Conservation (phyloP, 768 basidiomycete species). For the Lactifluus volemus region DNA sequence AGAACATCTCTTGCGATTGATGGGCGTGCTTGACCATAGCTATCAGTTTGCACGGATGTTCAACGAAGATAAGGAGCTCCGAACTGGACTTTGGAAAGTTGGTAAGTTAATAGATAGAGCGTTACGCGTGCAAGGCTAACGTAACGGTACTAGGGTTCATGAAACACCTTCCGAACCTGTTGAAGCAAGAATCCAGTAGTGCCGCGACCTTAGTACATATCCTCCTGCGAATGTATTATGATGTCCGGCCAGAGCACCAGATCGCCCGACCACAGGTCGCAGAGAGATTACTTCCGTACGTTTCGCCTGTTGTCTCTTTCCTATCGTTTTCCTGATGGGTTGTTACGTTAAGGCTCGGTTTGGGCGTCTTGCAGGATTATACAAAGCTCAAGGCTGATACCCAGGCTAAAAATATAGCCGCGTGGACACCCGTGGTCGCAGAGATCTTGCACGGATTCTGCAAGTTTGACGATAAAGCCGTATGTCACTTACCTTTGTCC, state of each 20-base stretch:
- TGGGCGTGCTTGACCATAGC: conserved; percentile 93
- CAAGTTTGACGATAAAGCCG: conserved; percentile 83
- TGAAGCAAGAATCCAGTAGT: conserved; percentile 97
- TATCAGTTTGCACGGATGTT: conserved; percentile 97
- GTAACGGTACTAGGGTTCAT: conserved; percentile 71
- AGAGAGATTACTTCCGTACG: conserved; percentile 62
- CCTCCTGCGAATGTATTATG: conserved; percentile 88
- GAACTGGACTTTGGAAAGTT: conserved; percentile 98
- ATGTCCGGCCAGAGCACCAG: conserved; percentile 81
- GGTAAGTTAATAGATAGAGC: conserved; percentile 46
- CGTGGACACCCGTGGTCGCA: conserved; percentile 99
- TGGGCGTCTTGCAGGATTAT: conserved; percentile 86
- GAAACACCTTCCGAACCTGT: conserved; percentile 95
- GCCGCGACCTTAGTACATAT: conserved; percentile 92
- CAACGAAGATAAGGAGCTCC: conserved; percentile 96
- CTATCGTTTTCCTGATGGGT: neutral
- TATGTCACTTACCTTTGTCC: conserved; percentile 34
- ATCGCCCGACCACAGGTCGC: conserved; percentile 73
- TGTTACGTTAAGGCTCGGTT: conserved; percentile 52
- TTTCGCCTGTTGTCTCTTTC: neutral
- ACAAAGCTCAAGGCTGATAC: conserved; percentile 82
- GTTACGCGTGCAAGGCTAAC: neutral
- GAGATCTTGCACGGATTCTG: conserved; percentile 89
- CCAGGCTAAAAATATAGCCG: conserved; percentile 89
- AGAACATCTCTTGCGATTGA: conserved; percentile 83